Percentiles rank a stretch among this genome's conserved stretches.
Evolutionary conservation across 768 basidiomycete genomes (phyloP).

Genomic region (Mrakia gelida): DNA sequence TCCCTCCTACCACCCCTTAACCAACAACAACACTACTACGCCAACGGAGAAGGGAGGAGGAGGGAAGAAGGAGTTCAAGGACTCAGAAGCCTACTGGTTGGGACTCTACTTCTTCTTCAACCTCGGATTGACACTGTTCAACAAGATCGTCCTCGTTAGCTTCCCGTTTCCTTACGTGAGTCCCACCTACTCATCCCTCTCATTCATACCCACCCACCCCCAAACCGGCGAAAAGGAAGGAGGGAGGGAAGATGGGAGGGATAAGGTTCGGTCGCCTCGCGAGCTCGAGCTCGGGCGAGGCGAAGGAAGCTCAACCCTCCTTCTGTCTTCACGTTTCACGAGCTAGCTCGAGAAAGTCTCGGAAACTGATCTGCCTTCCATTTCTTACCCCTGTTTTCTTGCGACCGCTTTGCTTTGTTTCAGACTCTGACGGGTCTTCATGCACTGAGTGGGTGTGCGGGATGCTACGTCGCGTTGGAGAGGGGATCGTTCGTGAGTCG

Average conservation of each 20-base stretch:
- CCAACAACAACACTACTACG: too few species aligned
- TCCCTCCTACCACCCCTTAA: background rate
- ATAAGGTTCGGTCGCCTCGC: background rate
- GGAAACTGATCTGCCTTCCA: background rate
- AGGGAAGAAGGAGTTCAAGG: constrained; percentile 10
- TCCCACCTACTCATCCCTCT: background rate
- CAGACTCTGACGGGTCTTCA: constrained; percentile 83
- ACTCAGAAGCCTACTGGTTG: constrained; percentile 57
- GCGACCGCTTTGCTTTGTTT: background rate
- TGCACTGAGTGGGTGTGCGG: constrained; percentile 76
- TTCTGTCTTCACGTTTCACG: too few species aligned
- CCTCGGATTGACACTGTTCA: constrained; percentile 85
- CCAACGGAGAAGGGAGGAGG: background rate
- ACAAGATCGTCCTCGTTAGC: constrained; percentile 83
- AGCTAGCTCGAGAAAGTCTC: too few species aligned
- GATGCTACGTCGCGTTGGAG: constrained; percentile 64
- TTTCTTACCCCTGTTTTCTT: background rate
- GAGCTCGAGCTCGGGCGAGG: background rate
- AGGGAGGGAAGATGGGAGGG: background rate
- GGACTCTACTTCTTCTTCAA: constrained; percentile 83
- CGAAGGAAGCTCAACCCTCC: background rate
- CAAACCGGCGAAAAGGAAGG: too few species aligned
- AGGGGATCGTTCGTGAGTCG: constrained; percentile 54
- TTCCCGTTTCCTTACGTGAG: constrained; percentile 86
- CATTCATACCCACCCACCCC: background rate